phyloP scores from a whole-genome alignment of 1,284 basidiomycete species.

The Apiotrichum siamense region DNA sequence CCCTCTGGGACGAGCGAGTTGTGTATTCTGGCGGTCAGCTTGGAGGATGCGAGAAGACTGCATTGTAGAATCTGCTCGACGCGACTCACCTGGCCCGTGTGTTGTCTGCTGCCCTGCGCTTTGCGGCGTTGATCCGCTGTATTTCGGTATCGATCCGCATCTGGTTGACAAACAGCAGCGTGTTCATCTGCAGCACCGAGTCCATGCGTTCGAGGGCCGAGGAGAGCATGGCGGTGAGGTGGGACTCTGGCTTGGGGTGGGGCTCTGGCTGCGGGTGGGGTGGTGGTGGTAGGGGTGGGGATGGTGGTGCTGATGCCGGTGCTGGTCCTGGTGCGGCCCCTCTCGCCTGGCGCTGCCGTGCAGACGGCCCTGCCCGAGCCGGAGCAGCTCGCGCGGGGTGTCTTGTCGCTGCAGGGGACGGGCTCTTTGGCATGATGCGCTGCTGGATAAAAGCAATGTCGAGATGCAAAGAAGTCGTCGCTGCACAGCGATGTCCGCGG shows the following conservation, averaged over 20 bases:
- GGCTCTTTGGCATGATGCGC: no score
- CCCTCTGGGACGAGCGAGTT: slow-evolving; percentile 1
- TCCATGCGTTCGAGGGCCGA: not conserved
- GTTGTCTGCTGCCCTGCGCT: not conserved
- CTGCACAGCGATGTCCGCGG: no score
- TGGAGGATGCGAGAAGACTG: no score
- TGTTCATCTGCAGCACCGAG: slow-evolving; percentile 1
- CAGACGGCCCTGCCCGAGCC: no score
- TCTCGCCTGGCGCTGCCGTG: no score
- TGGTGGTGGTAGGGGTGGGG: not conserved
- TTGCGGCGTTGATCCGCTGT: not conserved
- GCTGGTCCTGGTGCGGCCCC: not conserved
- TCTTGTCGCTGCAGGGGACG: no score
- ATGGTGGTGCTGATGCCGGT: not conserved
- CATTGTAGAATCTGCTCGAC: not conserved
- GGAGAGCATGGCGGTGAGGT: not conserved
- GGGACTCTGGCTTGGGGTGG: not conserved
- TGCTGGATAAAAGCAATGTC: no score
- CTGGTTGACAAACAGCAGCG: slow-evolving; percentile 1
- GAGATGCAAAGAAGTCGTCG: no score
- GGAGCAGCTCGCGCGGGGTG: no score
- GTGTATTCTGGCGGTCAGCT: not conserved
- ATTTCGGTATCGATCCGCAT: not conserved
- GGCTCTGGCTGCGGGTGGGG: not conserved
- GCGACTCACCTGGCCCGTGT: not conserved